phyloP scores from a whole-genome alignment of 2,329 filamentous ascomycete genomes.

The Diplodia sapinea region DNA sequence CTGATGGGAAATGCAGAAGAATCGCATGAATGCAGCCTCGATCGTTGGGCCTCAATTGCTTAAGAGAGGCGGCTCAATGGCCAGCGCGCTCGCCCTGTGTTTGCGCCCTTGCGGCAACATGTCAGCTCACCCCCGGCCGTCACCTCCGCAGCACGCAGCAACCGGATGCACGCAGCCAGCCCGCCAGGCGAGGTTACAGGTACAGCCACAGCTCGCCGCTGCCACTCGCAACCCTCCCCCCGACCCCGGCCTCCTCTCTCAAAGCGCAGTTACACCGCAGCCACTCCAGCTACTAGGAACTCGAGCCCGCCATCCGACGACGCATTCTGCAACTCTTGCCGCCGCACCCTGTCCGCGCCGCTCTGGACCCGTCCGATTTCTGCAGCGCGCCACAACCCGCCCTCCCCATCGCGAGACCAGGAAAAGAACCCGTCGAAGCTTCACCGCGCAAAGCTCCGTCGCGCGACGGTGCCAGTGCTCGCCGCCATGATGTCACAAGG shows the following conservation, averaged over 20 bases:
- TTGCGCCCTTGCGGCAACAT: constrained; percentile 5
- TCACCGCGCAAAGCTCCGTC: background rate
- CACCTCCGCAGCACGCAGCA: background rate
- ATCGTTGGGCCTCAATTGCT: constrained; percentile 27
- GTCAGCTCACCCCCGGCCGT: constrained; percentile 20
- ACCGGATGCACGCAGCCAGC: constrained; percentile 5
- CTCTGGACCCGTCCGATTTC: constrained; percentile 18
- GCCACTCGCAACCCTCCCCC: constrained; percentile 11
- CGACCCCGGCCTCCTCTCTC: background rate
- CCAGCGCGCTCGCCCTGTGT: constrained; percentile 7
- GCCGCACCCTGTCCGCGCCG: constrained; percentile 22
- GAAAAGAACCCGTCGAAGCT: background rate
- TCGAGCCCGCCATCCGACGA: constrained; percentile 19
- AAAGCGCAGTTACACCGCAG: constrained; percentile 23
- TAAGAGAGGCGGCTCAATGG: background rate
- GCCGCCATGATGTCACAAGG: constrained; percentile 13
- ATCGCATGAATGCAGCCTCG: constrained; percentile 30
- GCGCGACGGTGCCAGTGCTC: constrained; percentile 3
- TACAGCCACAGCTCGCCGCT: constrained; percentile 13
- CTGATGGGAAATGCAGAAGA: constrained; percentile 26
- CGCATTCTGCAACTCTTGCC: constrained; percentile 25
- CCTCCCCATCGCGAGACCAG: constrained; percentile 2
- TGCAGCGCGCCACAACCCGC: constrained; percentile 13
- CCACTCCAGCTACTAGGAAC: constrained; percentile 18
- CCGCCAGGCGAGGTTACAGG: constrained; percentile 2